Percentiles rank a stretch among this genome's conserved stretches.
phyloP scores from a whole-genome alignment of 352 stramenopile species.

The Phytophthora sp. region DNA sequence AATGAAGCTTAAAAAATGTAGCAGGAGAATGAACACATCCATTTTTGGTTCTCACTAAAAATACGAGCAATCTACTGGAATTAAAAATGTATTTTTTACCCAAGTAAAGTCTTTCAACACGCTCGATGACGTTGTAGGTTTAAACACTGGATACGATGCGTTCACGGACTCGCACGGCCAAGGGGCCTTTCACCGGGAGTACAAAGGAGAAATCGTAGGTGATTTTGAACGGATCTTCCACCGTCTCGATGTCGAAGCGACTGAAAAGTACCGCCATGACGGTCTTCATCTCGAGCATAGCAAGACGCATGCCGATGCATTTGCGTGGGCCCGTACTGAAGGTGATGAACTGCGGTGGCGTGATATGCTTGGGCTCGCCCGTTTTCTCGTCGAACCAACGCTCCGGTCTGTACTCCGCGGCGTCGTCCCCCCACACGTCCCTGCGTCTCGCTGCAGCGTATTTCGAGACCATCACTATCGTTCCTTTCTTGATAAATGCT shows the following conservation, averaged over 20 bases:
- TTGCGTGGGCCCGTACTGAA: slow-evolving; percentile 60
- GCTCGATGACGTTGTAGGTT: not conserved
- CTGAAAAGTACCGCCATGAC: slow-evolving; percentile 45
- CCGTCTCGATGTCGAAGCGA: slow-evolving; percentile 43
- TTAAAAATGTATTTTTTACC: slow-evolving; percentile 2
- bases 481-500: slow-evolving; percentile 53
- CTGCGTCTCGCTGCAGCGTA: slow-evolving; percentile 52
- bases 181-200: slow-evolving; percentile 43
- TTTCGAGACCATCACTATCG: slow-evolving; percentile 48
- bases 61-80: slow-evolving; percentile 10
- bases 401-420: slow-evolving; percentile 42
- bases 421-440: slow-evolving; percentile 60
- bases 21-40: not conserved
- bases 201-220: slow-evolving; percentile 49
- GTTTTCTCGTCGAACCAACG: slow-evolving; percentile 58
- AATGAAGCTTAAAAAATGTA: not conserved
- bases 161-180: slow-evolving; percentile 28
- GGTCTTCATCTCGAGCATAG: slow-evolving; percentile 59
- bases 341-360: slow-evolving; percentile 52
- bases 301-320: slow-evolving; percentile 64
- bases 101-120: too few relatives aligned
- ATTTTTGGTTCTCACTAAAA: slow-evolving; percentile 26
- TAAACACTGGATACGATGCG: not conserved
- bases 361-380: slow-evolving; percentile 28
- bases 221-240: slow-evolving; percentile 37